Conservation (phyloP, 2,329 filamentous ascomycete species). For the Ascochyta viciae-villosae region DNA sequence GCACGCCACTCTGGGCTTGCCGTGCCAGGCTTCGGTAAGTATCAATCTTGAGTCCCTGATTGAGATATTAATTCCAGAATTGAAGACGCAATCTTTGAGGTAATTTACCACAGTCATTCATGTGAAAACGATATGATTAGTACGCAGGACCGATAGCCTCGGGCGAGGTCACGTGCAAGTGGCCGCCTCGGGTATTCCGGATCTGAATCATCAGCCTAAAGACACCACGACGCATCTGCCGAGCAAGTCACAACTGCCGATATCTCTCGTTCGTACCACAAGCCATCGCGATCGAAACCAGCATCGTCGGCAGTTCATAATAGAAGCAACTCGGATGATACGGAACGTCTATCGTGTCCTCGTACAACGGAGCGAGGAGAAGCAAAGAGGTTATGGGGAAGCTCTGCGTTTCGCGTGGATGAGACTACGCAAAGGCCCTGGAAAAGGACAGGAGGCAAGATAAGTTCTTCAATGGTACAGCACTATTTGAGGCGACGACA, state of each 20-base stretch:
- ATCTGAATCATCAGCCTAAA: neutral
- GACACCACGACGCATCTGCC: slow-evolving; percentile 13
- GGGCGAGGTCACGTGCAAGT: slow-evolving; percentile 1
- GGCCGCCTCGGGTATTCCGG: neutral
- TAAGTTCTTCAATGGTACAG: neutral
- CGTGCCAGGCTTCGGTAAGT: too few relatives aligned
- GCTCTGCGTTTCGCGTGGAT: neutral
- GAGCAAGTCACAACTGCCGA: slow-evolving; percentile 17
- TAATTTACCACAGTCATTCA: too few relatives aligned
- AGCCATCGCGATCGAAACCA: slow-evolving; percentile 1
- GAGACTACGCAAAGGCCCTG: neutral
- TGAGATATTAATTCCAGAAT: too few relatives aligned
- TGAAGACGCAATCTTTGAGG: too few relatives aligned
- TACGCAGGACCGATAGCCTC: neutral
- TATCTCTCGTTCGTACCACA: slow-evolving; percentile 1
- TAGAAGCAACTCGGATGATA: slow-evolving; percentile 1
- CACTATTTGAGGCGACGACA: neutral
- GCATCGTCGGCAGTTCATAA: slow-evolving; percentile 12
- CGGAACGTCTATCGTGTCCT: neutral
- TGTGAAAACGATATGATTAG: too few relatives aligned
- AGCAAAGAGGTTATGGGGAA: neutral
- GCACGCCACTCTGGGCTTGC: too few relatives aligned
- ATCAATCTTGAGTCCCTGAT: too few relatives aligned
- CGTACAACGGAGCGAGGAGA: neutral
- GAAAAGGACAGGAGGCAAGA: neutral